phyloP scores from a whole-genome alignment of 2,329 filamentous ascomycete species.

The Apiospora hydei region DNA sequence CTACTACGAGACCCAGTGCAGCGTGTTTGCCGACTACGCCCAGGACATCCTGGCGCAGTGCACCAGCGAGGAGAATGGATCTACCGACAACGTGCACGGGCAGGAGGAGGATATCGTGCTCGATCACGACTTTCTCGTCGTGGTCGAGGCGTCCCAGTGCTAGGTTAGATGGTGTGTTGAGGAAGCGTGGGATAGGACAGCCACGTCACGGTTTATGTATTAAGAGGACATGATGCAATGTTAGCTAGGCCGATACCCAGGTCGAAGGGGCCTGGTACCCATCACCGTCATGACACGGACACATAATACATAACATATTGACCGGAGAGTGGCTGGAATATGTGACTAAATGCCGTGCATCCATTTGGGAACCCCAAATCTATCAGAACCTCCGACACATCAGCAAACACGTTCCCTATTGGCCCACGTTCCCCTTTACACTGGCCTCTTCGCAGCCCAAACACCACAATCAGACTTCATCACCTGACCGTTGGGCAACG shows the following conservation, averaged over 20 bases:
- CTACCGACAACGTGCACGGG: background rate
- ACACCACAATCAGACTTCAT: background rate
- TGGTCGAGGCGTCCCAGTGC: background rate
- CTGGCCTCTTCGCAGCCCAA: conserved; percentile 7
- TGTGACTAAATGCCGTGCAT: too few species aligned
- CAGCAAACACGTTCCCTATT: background rate
- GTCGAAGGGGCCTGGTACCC: too few species aligned
- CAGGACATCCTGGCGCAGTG: background rate
- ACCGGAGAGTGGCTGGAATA: too few species aligned
- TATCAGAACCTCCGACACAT: background rate
- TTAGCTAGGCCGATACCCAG: too few species aligned
- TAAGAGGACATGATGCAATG: too few species aligned
- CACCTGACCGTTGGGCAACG: conserved; percentile 6
- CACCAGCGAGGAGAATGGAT: background rate
- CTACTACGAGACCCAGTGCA: conserved; percentile 1
- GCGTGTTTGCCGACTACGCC: conserved; percentile 1
- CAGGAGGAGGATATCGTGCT: background rate
- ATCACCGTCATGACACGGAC: too few species aligned
- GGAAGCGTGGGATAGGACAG: background rate
- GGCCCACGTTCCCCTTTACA: background rate
- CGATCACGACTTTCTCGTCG: background rate
- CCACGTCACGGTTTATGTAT: background rate
- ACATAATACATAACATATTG: too few species aligned
- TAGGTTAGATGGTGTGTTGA: background rate
- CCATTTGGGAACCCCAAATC: background rate